Evolutionary conservation across 2,329 filamentous ascomycete species (phyloP), one percentile per base, ranked within the genome.

Genomic region (Colletotrichum tropicicola): DNA sequence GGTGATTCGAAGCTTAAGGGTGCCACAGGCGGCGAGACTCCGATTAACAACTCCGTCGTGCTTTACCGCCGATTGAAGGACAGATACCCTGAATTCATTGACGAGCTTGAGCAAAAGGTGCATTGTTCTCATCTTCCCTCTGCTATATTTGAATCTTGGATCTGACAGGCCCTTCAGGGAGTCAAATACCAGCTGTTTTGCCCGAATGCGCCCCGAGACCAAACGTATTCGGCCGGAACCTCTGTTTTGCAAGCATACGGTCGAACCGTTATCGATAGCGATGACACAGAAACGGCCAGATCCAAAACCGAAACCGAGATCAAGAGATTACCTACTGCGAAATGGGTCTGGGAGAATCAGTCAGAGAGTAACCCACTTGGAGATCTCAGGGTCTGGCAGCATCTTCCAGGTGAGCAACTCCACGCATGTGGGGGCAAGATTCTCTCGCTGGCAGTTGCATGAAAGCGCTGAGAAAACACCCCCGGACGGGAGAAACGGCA

Each of bases 181-280:
- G 65, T 69, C n/a, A 70, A 70, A 44, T 72, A 71, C 43, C 68
- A 69, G 48, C 63, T 71, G 13, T 71, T 70, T 35, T 66, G 72
- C 51, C 69, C 65, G 28, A 70, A 70, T 51, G 65, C 69, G 2
- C 62, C 69, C 1, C 39, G 63, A 12, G 66, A 69, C 35, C 70
- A 73, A 44, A 68, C 64, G 8, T 63, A 66, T 3, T 72, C 71
- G 3, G 67, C 68, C 1, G 68, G 68, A 4, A 70, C 72, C 2
- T 70, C 70, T 1, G 62, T 73, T 5, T 58, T 69, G 1, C 70
- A 71, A 27, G 68, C 71, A 1, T 73, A 72, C 47, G 71, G 70
- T 9, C 30, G 48, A 6, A 56, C 68, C 8, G 67, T 73, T 9
- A 58, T 69, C 28, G 69, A 71, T 35, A 32, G 48, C 0, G 70